phyloP scores from a whole-genome alignment of 2,329 filamentous ascomycete species.

The Fusarium nelsonii region DNA sequence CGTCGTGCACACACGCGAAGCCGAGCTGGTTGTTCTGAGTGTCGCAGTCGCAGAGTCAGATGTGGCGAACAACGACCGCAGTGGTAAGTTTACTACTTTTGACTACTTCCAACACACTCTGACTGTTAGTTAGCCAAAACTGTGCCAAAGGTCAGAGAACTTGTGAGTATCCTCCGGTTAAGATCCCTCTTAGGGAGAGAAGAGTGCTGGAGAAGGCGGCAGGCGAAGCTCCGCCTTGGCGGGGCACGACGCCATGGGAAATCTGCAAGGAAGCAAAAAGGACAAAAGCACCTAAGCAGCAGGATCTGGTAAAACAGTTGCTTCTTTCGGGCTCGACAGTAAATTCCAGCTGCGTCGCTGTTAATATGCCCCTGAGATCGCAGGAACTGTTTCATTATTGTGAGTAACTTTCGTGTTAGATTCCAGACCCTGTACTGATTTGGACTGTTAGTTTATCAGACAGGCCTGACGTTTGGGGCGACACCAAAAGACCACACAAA shows the following conservation, averaged over 20 bases:
- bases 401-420: neutral
- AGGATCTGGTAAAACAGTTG: conserved; percentile 3
- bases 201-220: conserved; percentile 13
- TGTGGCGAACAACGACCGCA: conserved; percentile 25
- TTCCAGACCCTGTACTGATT: neutral
- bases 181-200: conserved; percentile 22
- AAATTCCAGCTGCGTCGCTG: conserved; percentile 3
- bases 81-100: conserved; percentile 7
- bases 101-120: neutral
- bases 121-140: conserved; percentile 7
- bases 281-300: neutral
- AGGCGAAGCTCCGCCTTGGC: conserved; percentile 9
- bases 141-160: conserved; percentile 1
- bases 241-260: neutral
- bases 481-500: neutral
- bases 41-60: conserved; percentile 16
- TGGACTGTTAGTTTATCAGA: neutral
- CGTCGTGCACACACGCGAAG: conserved; percentile 26
- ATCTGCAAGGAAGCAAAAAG: neutral
- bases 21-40: conserved; percentile 18
- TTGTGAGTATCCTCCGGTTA: conserved; percentile 13
- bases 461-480: neutral
- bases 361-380: conserved; percentile 21
- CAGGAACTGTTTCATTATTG: conserved; percentile 32
- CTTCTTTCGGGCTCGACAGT: neutral